Percentiles rank a stretch among this genome's conserved stretches.
These are phyloP conservation scores for Tulasnella sp. DNA, from an alignment of 768 basidiomycete genomes.

Conservation along the genomic window DNA sequence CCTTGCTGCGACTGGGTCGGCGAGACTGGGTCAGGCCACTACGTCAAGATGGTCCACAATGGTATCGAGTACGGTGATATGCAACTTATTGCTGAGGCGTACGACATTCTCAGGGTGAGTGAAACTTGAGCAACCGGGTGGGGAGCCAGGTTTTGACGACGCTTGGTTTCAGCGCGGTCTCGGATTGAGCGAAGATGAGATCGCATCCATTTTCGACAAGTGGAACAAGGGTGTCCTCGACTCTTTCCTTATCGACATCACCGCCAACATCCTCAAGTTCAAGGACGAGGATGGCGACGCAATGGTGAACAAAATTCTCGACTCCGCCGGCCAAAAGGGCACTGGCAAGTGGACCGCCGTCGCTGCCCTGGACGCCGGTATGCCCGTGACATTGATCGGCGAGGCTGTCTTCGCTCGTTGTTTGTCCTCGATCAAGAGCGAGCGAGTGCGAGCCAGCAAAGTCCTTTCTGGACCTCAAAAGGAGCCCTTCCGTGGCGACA, in stretches of 20 bases:
- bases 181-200: constrained; percentile 79
- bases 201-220: constrained; percentile 85
- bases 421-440: constrained; percentile 93
- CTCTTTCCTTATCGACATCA: constrained; percentile 99
- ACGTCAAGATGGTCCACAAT: constrained; percentile 72
- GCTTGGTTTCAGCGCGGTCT: constrained; percentile 60
- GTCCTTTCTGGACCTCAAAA: constrained; percentile 84
- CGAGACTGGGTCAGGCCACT: constrained; percentile 91
- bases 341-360: constrained; percentile 99
- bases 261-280: constrained; percentile 93
- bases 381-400: constrained; percentile 92
- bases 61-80: constrained; percentile 99
- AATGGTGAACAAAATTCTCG: constrained; percentile 89
- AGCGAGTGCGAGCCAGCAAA: constrained; percentile 91
- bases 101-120: constrained; percentile 83
- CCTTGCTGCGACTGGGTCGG: constrained; percentile 99
- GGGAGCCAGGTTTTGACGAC: not conserved
- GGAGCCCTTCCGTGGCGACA: constrained; percentile 94
- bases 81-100: constrained; percentile 98
- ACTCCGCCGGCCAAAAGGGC: constrained; percentile 96
- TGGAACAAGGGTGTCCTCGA: constrained; percentile 99
- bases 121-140: not conserved
- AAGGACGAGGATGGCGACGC: constrained; percentile 93
- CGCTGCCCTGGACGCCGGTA: constrained; percentile 89
- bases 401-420: constrained; percentile 99